A percentile compares a stretch with the other conserved stretches of the same genome.
Conservation (phyloP, 2,329 filamentous ascomycete species). For the Pseudogymnoascus sp. region DNA sequence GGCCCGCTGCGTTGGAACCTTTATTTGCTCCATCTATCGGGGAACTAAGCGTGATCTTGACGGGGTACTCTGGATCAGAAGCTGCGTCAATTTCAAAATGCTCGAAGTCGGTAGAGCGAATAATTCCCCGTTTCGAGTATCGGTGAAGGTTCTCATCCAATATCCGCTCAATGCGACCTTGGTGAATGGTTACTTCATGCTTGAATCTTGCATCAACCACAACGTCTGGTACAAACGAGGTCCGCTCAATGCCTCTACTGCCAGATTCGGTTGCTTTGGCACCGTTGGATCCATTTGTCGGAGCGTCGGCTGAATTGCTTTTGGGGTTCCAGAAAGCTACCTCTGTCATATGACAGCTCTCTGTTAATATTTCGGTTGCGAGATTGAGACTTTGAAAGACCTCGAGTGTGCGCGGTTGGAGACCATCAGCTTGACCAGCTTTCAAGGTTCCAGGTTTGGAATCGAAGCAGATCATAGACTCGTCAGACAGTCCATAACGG, state of each 20-base stretch:
- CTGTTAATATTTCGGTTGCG: conserved; percentile 44
- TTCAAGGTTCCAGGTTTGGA: conserved; percentile 33
- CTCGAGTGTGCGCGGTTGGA: conserved; percentile 54
- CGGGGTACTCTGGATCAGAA: conserved; percentile 32
- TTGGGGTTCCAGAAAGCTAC: conserved; percentile 50
- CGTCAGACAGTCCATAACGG: conserved; percentile 35
- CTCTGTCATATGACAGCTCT: conserved; percentile 50
- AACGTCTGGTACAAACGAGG: conserved; percentile 34
- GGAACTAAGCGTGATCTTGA: conserved; percentile 16
- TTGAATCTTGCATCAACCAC: conserved; percentile 28
- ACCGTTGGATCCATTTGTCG: conserved; percentile 45
- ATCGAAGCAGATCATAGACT: conserved; percentile 37
- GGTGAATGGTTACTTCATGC: conserved; percentile 40
- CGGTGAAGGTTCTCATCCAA: conserved; percentile 35
- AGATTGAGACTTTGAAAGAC: conserved; percentile 53
- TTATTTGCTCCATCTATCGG: conserved; percentile 36
- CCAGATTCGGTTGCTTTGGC: conserved; percentile 29
- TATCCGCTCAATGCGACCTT: conserved; percentile 39
- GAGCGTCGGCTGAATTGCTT: conserved; percentile 27
- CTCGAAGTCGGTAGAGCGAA: conserved; percentile 44
- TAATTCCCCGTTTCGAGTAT: conserved; percentile 37
- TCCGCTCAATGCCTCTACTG: conserved; percentile 40
- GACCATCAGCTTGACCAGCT: conserved; percentile 55
- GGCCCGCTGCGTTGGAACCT: conserved; percentile 47
- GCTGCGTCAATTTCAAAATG: conserved; percentile 29